These are phyloP conservation scores for Capsella bursapastoris DNA, from an alignment of 345 rosid genomes.

Conservation along the genomic window DNA sequence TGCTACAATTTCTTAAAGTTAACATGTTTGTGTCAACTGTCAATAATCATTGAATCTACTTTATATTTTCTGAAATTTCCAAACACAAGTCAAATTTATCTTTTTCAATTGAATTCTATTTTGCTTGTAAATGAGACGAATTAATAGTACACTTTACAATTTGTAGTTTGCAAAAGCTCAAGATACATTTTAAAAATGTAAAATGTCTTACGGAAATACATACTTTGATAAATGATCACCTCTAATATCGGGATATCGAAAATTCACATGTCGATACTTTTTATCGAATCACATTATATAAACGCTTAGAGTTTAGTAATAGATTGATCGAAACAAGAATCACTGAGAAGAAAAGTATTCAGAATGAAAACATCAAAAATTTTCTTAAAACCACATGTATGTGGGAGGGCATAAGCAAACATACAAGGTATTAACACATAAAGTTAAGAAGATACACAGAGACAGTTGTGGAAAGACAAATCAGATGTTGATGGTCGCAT, in stretches of 20 bases:
- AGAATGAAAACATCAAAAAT: background rate
- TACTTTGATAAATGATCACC: background rate
- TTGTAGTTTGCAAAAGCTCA: too few species aligned
- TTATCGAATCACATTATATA: background rate
- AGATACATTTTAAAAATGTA: background rate
- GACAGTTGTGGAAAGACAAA: slow-evolving; percentile 3
- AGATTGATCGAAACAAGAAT: slow-evolving; percentile 6
- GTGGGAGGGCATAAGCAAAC: slow-evolving; percentile 3
- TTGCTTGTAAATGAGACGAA: background rate
- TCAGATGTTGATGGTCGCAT: slow-evolving; percentile 95
- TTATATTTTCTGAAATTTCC: too few species aligned
- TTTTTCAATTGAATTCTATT: too few species aligned
- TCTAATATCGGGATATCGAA: background rate
- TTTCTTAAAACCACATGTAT: background rate
- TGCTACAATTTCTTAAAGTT: too few species aligned
- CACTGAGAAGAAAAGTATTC: too few species aligned
- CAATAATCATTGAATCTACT: too few species aligned
- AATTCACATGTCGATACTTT: background rate
- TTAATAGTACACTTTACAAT: too few species aligned
- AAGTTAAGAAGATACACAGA: slow-evolving; percentile 19
- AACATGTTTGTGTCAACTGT: too few species aligned
- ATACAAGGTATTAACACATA: background rate
- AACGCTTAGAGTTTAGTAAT: background rate
- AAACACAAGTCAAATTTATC: too few species aligned
- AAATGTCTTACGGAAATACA: too few species aligned